Evolutionary conservation across 2,329 filamentous ascomycete species (phyloP), one percentile per base, ranked within the genome.

Genomic region (Corynespora cassiicola): DNA sequence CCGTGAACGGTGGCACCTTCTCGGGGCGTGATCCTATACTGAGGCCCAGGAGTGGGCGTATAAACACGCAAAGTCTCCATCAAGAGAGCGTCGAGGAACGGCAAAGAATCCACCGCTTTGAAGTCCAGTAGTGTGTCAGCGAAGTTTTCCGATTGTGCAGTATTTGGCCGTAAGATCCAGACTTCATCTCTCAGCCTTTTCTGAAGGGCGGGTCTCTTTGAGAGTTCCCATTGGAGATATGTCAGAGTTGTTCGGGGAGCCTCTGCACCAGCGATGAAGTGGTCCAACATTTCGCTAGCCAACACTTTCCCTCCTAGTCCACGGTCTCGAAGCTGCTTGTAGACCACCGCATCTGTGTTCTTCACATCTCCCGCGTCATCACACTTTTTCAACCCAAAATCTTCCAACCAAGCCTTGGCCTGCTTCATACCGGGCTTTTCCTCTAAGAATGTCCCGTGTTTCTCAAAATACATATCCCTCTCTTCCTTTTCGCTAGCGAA

Each of bases 201-300:
- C 54, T 68, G 54, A 23, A 56, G 43, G 15, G 36, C 14, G 50
- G 50, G 22, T 17, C 54, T 53, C 66, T 12, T 63, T 54, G 30
- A 76, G 53, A 54, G 67, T 31, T 83, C 74, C 73, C 80, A 82
- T 11, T 77, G 67, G 1, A 82, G 59, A 56, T 84, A 87, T 1
- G 80, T 82, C 19, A 87, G 66, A 0, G 78, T 80, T 17, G 87
- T 81, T 3, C 82, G 84, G 3, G 82, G 82, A 0, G 86, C 90
- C 59, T 91, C 87, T 47, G 88, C 84, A 1, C 86, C 87, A 0
- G 87, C 87, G 2, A 86, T 77, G 3, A 88, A 73, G 45, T 91
- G 87, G 55, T 90, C 87, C 31, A 88, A 77, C 47, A 87, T 73
- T 55, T 90, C 87, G 18, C 80, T 85, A 2, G 85, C 84, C 15